Percentiles rank a stretch among this genome's conserved stretches.
Conservation (phyloP, 805 yeast species). For the Brettanomyces nanus region DNA sequence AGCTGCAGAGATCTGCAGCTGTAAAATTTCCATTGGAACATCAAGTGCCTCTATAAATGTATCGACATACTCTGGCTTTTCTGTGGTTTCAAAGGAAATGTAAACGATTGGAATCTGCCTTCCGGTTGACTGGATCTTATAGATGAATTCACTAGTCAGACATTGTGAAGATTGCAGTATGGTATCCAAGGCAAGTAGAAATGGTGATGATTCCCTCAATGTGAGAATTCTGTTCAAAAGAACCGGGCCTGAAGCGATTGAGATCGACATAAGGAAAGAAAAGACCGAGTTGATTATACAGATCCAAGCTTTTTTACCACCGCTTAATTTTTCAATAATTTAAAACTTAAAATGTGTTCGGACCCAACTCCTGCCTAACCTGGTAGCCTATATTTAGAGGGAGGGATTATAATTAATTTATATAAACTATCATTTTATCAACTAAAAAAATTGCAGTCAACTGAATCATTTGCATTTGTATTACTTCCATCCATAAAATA, state of each 20-base stretch:
- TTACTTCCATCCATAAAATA: not conserved
- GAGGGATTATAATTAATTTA: no score
- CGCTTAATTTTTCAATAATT: no score
- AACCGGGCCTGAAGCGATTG: constrained; percentile 33
- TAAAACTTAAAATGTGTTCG: no score
- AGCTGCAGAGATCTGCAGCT: constrained; percentile 6
- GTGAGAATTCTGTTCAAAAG: constrained; percentile 59
- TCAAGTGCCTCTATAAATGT: constrained; percentile 39
- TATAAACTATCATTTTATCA: no score
- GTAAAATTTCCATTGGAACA: constrained; percentile 7
- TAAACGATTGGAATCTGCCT: constrained; percentile 32
- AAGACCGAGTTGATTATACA: no score
- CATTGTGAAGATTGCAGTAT: constrained; percentile 56
- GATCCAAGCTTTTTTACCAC: no score
- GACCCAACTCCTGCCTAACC: no score
- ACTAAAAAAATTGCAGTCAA: no score
- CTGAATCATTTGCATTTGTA: not conserved
- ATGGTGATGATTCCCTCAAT: constrained; percentile 67
- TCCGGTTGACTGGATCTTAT: constrained; percentile 26
- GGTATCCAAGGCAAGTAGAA: constrained; percentile 62
- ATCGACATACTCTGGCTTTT: constrained; percentile 41
- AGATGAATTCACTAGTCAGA: constrained; percentile 51
- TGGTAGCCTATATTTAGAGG: no score
- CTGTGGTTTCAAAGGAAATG: constrained; percentile 61
- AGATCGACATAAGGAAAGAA: constrained; percentile 23